phyloP scores from a whole-genome alignment of 805 yeast genomes.

The Saccharomycopsis sp. region DNA sequence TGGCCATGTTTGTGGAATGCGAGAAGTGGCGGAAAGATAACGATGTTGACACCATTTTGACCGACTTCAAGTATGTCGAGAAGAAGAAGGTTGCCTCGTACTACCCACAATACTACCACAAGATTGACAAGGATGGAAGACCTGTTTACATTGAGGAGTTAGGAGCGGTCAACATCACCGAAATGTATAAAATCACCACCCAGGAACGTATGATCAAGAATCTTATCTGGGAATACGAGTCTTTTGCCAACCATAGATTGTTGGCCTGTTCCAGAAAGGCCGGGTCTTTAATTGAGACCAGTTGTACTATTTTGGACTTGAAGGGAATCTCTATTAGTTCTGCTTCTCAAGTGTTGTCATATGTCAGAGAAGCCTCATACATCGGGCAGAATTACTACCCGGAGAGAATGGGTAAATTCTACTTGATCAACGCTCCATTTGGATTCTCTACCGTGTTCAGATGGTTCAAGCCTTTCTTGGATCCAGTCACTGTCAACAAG shows the following conservation, averaged over 20 bases:
- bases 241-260: conserved; percentile 73
- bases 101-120: conserved; percentile 97
- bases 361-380: conserved; percentile 86
- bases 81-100: conserved; percentile 81
- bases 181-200: conserved; percentile 88
- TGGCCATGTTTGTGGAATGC: conserved; percentile 76
- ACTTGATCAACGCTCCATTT: conserved; percentile 92
- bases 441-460: conserved; percentile 94
- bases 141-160: conserved; percentile 93
- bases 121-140: conserved; percentile 94
- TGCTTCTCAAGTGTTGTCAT: conserved; percentile 78
- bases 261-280: conserved; percentile 90
- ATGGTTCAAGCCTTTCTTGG: conserved; percentile 87
- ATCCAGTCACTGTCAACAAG: conserved; percentile 95
- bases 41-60: conserved; percentile 80
- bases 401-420: conserved; percentile 98
- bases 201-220: conserved; percentile 95
- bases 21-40: conserved; percentile 88
- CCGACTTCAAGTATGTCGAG: conserved; percentile 88
- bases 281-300: conserved; percentile 80
- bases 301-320: conserved; percentile 92
- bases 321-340: conserved; percentile 86
- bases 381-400: conserved; percentile 98
- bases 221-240: conserved; percentile 96
- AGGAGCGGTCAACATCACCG: conserved; percentile 82